These are phyloP conservation scores for Salinomyces thailandicus DNA, from an alignment of 2,329 filamentous ascomycete genomes.

Conservation along the genomic window DNA sequence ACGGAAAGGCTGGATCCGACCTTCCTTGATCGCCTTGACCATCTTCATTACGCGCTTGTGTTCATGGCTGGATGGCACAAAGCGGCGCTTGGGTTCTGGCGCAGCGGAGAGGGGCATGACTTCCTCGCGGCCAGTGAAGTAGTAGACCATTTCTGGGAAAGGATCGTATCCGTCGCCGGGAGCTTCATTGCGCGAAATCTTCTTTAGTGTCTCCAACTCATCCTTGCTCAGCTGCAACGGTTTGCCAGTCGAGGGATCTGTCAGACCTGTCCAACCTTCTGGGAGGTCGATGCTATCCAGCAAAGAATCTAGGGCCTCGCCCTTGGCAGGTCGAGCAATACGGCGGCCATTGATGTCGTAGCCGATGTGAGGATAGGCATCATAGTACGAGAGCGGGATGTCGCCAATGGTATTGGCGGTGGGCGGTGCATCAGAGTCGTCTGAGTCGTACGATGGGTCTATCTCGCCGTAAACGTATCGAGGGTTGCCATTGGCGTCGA, in stretches of 20 bases:
- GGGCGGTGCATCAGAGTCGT: constrained; percentile 75
- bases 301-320: constrained; percentile 83
- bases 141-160: constrained; percentile 87
- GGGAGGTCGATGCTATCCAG: constrained; percentile 94
- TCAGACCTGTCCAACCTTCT: constrained; percentile 93
- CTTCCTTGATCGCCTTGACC: constrained; percentile 88
- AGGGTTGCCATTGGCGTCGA: constrained; percentile 80
- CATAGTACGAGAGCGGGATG: constrained; percentile 90
- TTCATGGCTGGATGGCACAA: constrained; percentile 93
- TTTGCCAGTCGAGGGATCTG: constrained; percentile 87
- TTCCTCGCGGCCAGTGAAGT: constrained; percentile 77
- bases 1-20: constrained; percentile 83
- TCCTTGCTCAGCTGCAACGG: constrained; percentile 78
- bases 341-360: constrained; percentile 99
- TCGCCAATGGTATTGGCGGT: constrained; percentile 86
- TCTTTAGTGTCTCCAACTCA: constrained; percentile 77
- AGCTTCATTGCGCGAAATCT: constrained; percentile 79
- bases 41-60: constrained; percentile 95
- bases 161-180: constrained; percentile 84
- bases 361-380: constrained; percentile 94
- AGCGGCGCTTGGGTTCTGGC: constrained; percentile 90
- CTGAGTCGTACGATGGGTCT: constrained; percentile 88
- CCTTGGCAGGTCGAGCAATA: constrained; percentile 90
- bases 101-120: constrained; percentile 91
- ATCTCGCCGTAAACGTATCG: constrained; percentile 92